Conservation (phyloP, 768 basidiomycete genomes). For the Mycena leptocephala region DNA sequence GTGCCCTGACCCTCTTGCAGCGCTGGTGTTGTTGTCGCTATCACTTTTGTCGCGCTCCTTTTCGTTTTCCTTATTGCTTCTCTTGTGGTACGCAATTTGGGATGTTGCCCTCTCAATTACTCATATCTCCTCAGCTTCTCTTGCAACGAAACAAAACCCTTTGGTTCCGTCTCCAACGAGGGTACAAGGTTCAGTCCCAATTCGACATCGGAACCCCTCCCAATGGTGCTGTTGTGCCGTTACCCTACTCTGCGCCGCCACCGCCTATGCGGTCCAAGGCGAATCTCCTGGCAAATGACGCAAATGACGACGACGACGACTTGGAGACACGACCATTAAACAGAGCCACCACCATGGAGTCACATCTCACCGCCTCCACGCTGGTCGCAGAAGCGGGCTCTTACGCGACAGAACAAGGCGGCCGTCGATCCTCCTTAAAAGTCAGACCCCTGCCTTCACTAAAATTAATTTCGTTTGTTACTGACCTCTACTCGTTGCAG, state of each 20-base stretch:
- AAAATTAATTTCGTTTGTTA: neutral
- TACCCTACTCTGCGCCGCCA: slow-evolving; percentile 12
- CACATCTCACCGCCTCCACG: slow-evolving; percentile 38
- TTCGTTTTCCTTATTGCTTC: slow-evolving; percentile 33
- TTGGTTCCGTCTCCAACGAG: slow-evolving; percentile 43
- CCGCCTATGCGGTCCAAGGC: neutral
- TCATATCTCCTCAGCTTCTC: slow-evolving; percentile 32
- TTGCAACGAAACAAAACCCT: slow-evolving; percentile 44
- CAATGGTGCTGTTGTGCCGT: slow-evolving; percentile 11
- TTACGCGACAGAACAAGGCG: neutral
- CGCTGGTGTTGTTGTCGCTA: slow-evolving; percentile 35
- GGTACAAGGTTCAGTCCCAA: slow-evolving; percentile 49
- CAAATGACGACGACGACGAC: slow-evolving; percentile 19
- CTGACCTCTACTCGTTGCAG: neutral
- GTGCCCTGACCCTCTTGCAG: neutral
- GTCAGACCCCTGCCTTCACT: neutral
- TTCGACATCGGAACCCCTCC: slow-evolving; percentile 36
- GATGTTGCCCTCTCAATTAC: neutral
- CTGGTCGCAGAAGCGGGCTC: slow-evolving; percentile 45
- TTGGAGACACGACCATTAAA: slow-evolving; percentile 22
- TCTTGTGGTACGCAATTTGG: slow-evolving; percentile 33
- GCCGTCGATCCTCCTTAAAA: slow-evolving; percentile 13
- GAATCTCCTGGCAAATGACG: neutral
- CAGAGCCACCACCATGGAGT: slow-evolving; percentile 35
- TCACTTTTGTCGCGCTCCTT: slow-evolving; percentile 28